Evolutionary conservation across 192 early-diverging fungal species (phyloP).

Genomic region (Linnemannia exigua): DNA sequence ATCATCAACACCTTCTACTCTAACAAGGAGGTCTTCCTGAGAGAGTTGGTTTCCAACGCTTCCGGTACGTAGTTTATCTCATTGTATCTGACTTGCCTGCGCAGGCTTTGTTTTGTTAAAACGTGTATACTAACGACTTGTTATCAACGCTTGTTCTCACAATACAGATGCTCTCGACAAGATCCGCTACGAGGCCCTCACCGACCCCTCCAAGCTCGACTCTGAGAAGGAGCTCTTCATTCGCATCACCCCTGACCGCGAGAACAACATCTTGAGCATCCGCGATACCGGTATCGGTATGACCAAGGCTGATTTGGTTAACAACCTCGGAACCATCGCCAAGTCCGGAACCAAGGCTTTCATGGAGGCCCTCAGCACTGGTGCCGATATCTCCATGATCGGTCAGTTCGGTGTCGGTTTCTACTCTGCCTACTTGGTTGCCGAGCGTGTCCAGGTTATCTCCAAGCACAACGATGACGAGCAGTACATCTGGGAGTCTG

Average conservation of each 20-base stretch:
- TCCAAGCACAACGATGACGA: slow-evolving; percentile 98
- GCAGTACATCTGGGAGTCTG: slow-evolving; percentile 96
- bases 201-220: slow-evolving; percentile 94
- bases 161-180: slow-evolving; percentile 94
- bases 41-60: slow-evolving; percentile 96
- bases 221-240: slow-evolving; percentile 95
- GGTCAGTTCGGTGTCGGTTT: slow-evolving; percentile 99
- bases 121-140: background rate
- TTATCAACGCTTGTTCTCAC: background rate
- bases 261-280: slow-evolving; percentile 89
- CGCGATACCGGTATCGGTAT: slow-evolving; percentile 94
- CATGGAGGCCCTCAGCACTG: slow-evolving; percentile 97
- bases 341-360: slow-evolving; percentile 99
- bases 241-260: slow-evolving; percentile 89
- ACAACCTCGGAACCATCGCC: slow-evolving; percentile 99
- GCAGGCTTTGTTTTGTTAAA: background rate
- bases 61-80: slow-evolving; percentile 45
- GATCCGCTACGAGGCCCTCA: slow-evolving; percentile 97
- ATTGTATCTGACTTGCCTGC: background rate
- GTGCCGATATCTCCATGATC: slow-evolving; percentile 99
- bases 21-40: slow-evolving; percentile 98
- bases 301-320: slow-evolving; percentile 96
- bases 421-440: slow-evolving; percentile 99
- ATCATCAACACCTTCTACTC: slow-evolving; percentile 99
- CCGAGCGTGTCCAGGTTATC: slow-evolving; percentile 96